Conservation (phyloP, 345 rosid genomes). For the Sisymbrium irio region DNA sequence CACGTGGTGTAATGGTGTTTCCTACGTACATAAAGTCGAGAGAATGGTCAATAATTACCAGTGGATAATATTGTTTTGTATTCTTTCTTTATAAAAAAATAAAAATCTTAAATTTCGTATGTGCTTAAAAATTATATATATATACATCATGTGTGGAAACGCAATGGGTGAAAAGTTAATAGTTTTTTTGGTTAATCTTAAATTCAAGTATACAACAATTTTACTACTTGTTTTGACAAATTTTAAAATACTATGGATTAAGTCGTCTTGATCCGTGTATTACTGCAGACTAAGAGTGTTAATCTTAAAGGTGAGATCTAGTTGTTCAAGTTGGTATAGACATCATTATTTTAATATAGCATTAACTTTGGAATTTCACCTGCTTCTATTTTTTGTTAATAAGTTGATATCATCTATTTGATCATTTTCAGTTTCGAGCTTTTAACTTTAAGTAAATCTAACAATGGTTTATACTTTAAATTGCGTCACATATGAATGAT, state of each 20-base stretch:
- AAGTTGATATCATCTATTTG: not conserved
- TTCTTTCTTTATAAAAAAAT: not conserved
- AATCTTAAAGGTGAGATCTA: slow-evolving; percentile 14
- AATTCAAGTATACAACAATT: not conserved
- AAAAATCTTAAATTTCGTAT: not conserved
- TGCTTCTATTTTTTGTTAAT: not conserved
- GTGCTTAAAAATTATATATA: not conserved
- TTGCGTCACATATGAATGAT: no score
- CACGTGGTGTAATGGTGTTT: slow-evolving; percentile 16
- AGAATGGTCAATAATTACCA: slow-evolving; percentile 28
- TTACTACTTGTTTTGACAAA: not conserved
- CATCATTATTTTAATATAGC: not conserved
- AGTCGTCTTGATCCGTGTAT: slow-evolving; percentile 7
- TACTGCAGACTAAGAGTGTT: not conserved
- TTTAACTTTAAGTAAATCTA: no score
- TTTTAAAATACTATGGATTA: not conserved
- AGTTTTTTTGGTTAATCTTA: not conserved
- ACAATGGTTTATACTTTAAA: no score
- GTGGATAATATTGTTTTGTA: slow-evolving; percentile 32
- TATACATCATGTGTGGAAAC: not conserved
- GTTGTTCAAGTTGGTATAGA: not conserved
- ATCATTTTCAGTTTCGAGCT: no score
- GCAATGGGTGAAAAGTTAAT: not conserved
- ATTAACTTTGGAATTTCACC: not conserved
- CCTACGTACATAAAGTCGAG: slow-evolving; percentile 18